phyloP scores from a whole-genome alignment of 768 basidiomycete species.

The Tricholoma flavovirens region DNA sequence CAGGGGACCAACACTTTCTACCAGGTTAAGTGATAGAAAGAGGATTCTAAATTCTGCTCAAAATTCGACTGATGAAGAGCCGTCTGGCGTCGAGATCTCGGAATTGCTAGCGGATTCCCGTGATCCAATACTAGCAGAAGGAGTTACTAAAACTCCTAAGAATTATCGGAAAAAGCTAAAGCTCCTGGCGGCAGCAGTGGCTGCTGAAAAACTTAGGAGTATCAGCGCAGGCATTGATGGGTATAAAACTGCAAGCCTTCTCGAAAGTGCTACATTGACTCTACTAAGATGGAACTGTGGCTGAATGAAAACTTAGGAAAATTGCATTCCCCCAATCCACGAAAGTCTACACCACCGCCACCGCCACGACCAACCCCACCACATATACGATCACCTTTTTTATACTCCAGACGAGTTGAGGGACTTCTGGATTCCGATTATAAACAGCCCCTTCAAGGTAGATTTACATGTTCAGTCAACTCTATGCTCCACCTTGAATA shows the following conservation, averaged over 20 bases:
- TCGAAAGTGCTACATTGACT: too few species aligned
- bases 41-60: neutral
- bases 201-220: neutral
- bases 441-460: conserved; percentile 14
- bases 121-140: neutral
- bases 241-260: neutral
- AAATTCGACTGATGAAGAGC: neutral
- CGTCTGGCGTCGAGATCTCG: neutral
- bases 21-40: neutral
- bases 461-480: neutral
- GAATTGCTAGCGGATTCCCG: too few species aligned
- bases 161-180: neutral
- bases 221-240: neutral
- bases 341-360: neutral
- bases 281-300: neutral
- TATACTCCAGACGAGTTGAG: conserved; percentile 27
- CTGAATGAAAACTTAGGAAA: neutral
- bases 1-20: neutral
- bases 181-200: neutral
- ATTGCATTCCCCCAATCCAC: too few species aligned
- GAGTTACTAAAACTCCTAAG: neutral
- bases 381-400: conserved; percentile 10
- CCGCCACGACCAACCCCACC: neutral
- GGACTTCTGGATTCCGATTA: conserved; percentile 25
- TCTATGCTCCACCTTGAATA: neutral